A percentile compares a stretch with the other conserved stretches of the same genome.
These are phyloP conservation scores for Helianthus tuberosus DNA, from an alignment of 129 eudicot species.

Conservation along the genomic window DNA sequence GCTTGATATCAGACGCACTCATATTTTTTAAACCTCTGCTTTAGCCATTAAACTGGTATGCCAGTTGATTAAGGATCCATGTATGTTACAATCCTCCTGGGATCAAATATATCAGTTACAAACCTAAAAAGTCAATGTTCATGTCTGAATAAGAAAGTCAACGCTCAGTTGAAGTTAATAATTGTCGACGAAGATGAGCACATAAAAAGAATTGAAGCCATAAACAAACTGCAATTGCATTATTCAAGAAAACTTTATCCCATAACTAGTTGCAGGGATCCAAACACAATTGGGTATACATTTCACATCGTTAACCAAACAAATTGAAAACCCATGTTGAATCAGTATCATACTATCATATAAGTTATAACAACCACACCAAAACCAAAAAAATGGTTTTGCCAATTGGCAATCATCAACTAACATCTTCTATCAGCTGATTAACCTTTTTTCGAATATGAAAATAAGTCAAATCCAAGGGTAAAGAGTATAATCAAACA, in stretches of 20 bases:
- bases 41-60: too few species aligned
- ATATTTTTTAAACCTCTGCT: too few species aligned
- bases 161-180: not conserved
- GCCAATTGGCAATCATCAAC: constrained; percentile 30
- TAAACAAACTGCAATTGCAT: constrained; percentile 19
- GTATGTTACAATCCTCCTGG: too few species aligned
- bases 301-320: constrained; percentile 23
- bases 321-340: constrained; percentile 16
- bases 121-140: too few species aligned
- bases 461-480: constrained; percentile 33
- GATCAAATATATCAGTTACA: too few species aligned
- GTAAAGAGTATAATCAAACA: constrained; percentile 17
- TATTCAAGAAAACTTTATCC: constrained; percentile 25
- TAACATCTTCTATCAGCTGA: constrained; percentile 26
- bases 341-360: constrained; percentile 5
- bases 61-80: too few species aligned
- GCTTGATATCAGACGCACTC: too few species aligned
- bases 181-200: not conserved
- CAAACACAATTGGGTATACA: constrained; percentile 3
- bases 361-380: constrained; percentile 28
- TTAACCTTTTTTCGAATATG: constrained; percentile 24
- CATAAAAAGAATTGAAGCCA: not conserved
- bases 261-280: constrained; percentile 14
- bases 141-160: too few species aligned
- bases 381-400: constrained; percentile 17